Percentiles rank a stretch among this genome's conserved stretches.
Conservation (phyloP, 129 eudicot species). For the Flaveria linearis region DNA sequence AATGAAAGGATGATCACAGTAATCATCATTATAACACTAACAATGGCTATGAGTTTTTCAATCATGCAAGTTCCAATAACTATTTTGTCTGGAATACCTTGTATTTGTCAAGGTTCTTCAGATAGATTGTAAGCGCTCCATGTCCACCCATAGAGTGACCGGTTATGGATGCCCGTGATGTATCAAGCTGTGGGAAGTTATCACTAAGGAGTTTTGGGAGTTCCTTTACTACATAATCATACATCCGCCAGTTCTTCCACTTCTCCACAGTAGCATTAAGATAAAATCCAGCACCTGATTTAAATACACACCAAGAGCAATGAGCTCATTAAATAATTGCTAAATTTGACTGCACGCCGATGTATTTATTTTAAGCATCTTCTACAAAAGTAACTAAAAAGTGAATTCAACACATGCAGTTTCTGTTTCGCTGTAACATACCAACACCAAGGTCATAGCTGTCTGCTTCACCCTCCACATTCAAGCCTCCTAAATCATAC, state of each 20-base stretch:
- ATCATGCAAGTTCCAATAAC: neutral
- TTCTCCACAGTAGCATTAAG: slow-evolving; percentile 91
- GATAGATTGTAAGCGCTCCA: slow-evolving; percentile 90
- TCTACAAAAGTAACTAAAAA: slow-evolving; percentile 7
- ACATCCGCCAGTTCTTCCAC: slow-evolving; percentile 99
- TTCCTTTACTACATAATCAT: slow-evolving; percentile 92
- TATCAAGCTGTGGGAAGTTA: slow-evolving; percentile 81
- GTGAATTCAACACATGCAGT: neutral
- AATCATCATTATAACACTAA: neutral
- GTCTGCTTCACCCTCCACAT: slow-evolving; percentile 96
- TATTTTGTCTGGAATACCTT: slow-evolving; percentile 54
- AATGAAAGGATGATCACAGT: neutral
- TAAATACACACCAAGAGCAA: slow-evolving; percentile 13
- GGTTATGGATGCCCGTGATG: slow-evolving; percentile 79
- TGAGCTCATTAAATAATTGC: slow-evolving; percentile 6
- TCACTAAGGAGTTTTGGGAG: slow-evolving; percentile 75
- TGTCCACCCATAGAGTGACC: slow-evolving; percentile 96
- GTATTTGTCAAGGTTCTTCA: slow-evolving; percentile 87
- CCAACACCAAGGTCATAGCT: slow-evolving; percentile 99
- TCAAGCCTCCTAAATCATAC: slow-evolving; percentile 73
- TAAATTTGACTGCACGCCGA: slow-evolving; percentile 4
- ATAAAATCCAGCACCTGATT: slow-evolving; percentile 93
- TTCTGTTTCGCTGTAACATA: slow-evolving; percentile 32
- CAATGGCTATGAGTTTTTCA: neutral
- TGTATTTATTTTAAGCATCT: neutral